Conservation (phyloP, 768 basidiomycete genomes). For the Chalciporus piperatus region DNA sequence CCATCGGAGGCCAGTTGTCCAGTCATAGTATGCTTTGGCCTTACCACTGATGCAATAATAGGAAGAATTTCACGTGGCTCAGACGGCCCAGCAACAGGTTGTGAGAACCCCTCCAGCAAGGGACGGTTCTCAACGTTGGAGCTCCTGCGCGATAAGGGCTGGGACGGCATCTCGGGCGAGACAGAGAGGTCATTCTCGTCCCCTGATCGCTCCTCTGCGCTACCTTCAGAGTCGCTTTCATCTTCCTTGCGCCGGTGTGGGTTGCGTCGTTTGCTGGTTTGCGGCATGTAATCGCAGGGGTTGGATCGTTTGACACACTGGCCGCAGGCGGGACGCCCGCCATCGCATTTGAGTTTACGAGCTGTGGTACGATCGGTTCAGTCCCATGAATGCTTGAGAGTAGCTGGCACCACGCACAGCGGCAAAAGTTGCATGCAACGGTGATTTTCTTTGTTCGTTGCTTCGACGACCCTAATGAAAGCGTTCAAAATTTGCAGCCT, state of each 20-base stretch:
- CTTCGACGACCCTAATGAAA: constrained; percentile 51
- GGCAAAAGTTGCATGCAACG: constrained; percentile 89
- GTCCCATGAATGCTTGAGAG: constrained; percentile 12
- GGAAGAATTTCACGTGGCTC: constrained; percentile 47
- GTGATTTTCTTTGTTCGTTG: constrained; percentile 82
- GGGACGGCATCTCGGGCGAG: constrained; percentile 47
- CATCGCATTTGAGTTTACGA: constrained; percentile 86
- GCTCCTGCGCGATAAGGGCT: constrained; percentile 35
- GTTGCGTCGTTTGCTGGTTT: constrained; percentile 69
- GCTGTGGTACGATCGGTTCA: constrained; percentile 43
- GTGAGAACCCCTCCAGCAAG: constrained; percentile 30
- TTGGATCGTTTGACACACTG: constrained; percentile 80
- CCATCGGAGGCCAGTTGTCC: constrained; percentile 27
- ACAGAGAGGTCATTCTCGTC: constrained; percentile 52
- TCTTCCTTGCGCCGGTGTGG: constrained; percentile 63
- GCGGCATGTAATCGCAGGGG: constrained; percentile 76
- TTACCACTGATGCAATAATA: constrained; percentile 34
- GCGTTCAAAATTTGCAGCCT: constrained; percentile 13
- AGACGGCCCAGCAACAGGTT: constrained; percentile 30
- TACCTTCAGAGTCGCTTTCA: constrained; percentile 57
- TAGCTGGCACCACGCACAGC: constrained; percentile 54
- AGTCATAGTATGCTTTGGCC: constrained; percentile 28
- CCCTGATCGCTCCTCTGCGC: constrained; percentile 56
- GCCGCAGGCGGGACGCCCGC: constrained; percentile 76
- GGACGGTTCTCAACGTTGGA: constrained; percentile 37